phyloP scores from a whole-genome alignment of 768 basidiomycete species.

The Mrakia frigida region DNA sequence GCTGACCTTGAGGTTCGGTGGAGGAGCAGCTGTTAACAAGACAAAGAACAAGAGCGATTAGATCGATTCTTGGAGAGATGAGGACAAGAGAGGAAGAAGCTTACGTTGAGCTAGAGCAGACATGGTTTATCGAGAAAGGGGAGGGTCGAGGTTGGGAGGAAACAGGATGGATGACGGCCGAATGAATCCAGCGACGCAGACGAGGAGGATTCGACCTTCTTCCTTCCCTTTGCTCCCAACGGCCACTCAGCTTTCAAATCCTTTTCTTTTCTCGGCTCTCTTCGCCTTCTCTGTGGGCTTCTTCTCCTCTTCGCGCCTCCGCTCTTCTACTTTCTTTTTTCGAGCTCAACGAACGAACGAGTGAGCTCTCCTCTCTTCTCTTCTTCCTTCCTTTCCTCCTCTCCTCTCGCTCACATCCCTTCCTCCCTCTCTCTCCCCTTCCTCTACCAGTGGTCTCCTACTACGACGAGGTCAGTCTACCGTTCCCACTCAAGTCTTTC shows the following conservation, averaged over 20 bases:
- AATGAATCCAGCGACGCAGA: no score
- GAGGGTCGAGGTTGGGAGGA: background rate
- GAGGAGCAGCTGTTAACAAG: conserved; percentile 35
- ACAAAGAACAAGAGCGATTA: no score
- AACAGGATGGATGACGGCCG: background rate
- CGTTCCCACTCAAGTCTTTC: no score
- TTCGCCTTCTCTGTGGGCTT: background rate
- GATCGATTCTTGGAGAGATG: background rate
- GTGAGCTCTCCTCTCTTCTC: background rate
- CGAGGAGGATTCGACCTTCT: background rate
- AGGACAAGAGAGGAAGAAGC: background rate
- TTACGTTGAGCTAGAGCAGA: background rate
- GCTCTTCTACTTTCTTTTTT: background rate
- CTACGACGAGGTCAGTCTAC: conserved; percentile 17
- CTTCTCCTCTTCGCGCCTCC: background rate
- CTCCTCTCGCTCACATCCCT: background rate
- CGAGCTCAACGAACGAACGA: background rate
- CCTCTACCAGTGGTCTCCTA: conserved; percentile 12
- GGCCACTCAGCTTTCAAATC: background rate
- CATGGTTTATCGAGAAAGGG: background rate
- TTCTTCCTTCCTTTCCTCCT: background rate
- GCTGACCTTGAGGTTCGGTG: conserved; percentile 63
- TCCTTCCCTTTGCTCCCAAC: background rate
- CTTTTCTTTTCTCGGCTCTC: background rate
- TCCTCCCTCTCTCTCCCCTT: background rate